Evolutionary conservation across 257 asterid species (phyloP).

Genomic region (Fraxinus cuspidata): DNA sequence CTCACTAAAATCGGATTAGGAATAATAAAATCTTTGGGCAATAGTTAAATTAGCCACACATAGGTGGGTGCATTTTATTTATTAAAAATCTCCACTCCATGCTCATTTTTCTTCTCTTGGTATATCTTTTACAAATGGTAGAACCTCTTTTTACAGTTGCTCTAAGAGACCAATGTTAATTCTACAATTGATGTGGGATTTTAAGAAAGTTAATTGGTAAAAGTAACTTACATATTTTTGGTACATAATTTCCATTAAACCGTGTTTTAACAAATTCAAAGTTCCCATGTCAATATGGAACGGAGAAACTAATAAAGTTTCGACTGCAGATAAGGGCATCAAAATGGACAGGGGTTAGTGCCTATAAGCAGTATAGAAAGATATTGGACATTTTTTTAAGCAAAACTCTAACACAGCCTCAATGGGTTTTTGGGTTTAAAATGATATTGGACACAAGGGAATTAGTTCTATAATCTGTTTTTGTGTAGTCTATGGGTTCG

Average conservation of each 20-base stretch:
- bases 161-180: not conserved
- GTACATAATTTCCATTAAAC: not conserved
- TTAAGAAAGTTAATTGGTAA: not conserved
- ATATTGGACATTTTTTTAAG: no score
- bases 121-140: no score
- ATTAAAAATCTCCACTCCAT: not conserved
- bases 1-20: not conserved
- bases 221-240: not conserved
- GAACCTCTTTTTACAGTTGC: not conserved
- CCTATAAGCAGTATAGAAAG: not conserved
- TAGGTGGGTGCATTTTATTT: not conserved
- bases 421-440: no score
- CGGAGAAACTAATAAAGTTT: not conserved
- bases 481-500: not conserved
- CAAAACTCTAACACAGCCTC: no score
- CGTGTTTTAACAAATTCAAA: not conserved
- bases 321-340: not conserved
- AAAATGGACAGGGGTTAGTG: not conserved
- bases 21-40: not conserved
- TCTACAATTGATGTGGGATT: not conserved
- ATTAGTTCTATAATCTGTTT: not conserved
- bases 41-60: not conserved
- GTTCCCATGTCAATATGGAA: no score
- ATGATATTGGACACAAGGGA: not conserved
- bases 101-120: not conserved